Evolutionary conservation across 1,139 yeast genomes (phyloP).

Genomic region (Zygosaccharomyces sapae): DNA sequence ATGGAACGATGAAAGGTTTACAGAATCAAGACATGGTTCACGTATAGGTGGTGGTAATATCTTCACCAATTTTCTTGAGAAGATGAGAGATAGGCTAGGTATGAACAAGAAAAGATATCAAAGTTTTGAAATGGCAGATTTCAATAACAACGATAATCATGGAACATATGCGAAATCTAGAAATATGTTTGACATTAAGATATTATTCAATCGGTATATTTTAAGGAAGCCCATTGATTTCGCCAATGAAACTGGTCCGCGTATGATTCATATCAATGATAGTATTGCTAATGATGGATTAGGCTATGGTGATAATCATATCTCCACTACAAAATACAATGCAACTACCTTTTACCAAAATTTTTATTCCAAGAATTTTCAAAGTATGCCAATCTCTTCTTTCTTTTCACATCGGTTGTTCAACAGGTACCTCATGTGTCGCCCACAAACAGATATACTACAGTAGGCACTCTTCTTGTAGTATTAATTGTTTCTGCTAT

Average conservation of each 20-base stretch:
- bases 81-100: slow-evolving; percentile 16
- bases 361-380: slow-evolving; percentile 95
- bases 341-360: slow-evolving; percentile 91
- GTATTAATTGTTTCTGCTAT: slow-evolving; percentile 88
- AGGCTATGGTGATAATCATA: slow-evolving; percentile 74
- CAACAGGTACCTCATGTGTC: slow-evolving; percentile 97
- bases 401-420: slow-evolving; percentile 83
- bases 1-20: slow-evolving; percentile 20
- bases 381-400: slow-evolving; percentile 92
- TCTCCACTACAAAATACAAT: slow-evolving; percentile 96
- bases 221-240: slow-evolving; percentile 39
- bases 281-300: slow-evolving; percentile 49
- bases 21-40: slow-evolving; percentile 17
- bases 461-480: slow-evolving; percentile 82
- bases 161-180: slow-evolving; percentile 32
- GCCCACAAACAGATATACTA: slow-evolving; percentile 94
- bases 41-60: slow-evolving; percentile 22
- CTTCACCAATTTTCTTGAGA: slow-evolving; percentile 23
- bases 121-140: slow-evolving; percentile 37
- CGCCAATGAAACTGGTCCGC: slow-evolving; percentile 46
- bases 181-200: slow-evolving; percentile 52
- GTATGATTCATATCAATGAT: slow-evolving; percentile 68
- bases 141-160: slow-evolving; percentile 26
- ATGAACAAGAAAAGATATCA: slow-evolving; percentile 25
- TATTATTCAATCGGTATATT: slow-evolving; percentile 46